Percentiles rank a stretch among this genome's conserved stretches.
Evolutionary conservation across 2,329 filamentous ascomycete genomes (phyloP).

Genomic region (Paecilomyces formosus): DNA sequence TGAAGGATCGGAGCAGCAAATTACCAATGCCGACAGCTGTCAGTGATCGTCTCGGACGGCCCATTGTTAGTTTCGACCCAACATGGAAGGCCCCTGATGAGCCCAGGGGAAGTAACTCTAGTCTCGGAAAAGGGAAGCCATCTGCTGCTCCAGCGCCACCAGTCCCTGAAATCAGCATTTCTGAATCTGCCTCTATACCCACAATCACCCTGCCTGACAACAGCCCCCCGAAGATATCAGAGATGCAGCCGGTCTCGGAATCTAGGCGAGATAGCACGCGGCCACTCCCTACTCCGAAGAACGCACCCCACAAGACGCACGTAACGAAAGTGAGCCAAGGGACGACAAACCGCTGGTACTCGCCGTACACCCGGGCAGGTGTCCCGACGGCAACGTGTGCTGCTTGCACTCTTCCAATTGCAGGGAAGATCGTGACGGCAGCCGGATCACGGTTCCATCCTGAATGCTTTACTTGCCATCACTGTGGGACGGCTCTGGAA

Average conservation of each 20-base stretch:
- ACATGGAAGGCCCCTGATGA: constrained; percentile 61
- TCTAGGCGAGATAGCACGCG: constrained; percentile 6
- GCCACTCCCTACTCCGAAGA: constrained; percentile 12
- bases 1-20: constrained; percentile 78
- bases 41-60: constrained; percentile 80
- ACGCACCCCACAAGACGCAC: background rate
- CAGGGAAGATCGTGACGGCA: constrained; percentile 82
- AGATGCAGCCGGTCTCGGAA: constrained; percentile 17
- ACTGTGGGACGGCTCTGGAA: constrained; percentile 81
- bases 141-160: constrained; percentile 29
- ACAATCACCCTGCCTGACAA: constrained; percentile 47
- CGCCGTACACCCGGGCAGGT: constrained; percentile 39
- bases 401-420: constrained; percentile 75
- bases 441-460: constrained; percentile 82
- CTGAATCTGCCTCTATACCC: constrained; percentile 31
- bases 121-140: constrained; percentile 3
- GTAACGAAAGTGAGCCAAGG: background rate
- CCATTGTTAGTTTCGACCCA: constrained; percentile 93
- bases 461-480: constrained; percentile 82
- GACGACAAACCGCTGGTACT: constrained; percentile 21
- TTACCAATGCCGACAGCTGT: constrained; percentile 84
- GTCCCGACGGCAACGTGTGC: constrained; percentile 67
- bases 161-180: constrained; percentile 48
- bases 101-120: constrained; percentile 14
- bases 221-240: constrained; percentile 31